Evolutionary conservation across 352 stramenopile genomes (phyloP), one percentile per base, ranked within the genome.

Genomic region (Nothophytophthora sp.): DNA sequence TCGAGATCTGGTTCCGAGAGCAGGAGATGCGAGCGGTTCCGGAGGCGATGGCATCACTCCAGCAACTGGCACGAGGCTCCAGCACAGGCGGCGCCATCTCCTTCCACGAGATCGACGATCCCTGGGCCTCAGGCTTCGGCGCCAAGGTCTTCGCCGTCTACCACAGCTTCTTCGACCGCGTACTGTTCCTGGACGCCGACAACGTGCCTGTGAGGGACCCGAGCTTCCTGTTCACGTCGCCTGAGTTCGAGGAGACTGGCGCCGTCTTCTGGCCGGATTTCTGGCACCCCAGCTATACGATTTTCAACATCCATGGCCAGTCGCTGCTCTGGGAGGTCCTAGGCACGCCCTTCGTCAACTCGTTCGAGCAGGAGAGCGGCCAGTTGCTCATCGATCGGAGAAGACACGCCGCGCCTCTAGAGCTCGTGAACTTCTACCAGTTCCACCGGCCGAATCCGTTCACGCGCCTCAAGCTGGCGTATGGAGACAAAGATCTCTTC

Each of bases 251-350:
- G 3, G 42, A 59, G 3, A 79, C 58, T 2, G 76, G 78, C 9
- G 75, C 81, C 11, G 9, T 90, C 0, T 90, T 92, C 49, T 92
- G 79, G 79, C 80, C 80, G 6, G 76, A 90, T 28, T 87, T 86
- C 52, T 90, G 74, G 74, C 77, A 88, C 43, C 67, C 72, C 15
- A 47, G 27, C 34, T 58, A 82, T 39, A 80, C 73, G 5, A 85
- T 86, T 20, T 88, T 88, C 32, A 84, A 88, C 49, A 60, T 88
- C 25, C 67, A 86, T 28, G 61, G 57, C 6, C 37, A 71, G 18
- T 82, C 70, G 29, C 46, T 85, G 25, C 35, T 88, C 29, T 88
- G 77, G 77, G 58, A 82, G 33, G 41, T 84, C 15, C 53, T 88
- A 3, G 73, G 65, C 16, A 22, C 76, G 22, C 38, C 42, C 0